Evolutionary conservation across 1,284 basidiomycete species (phyloP).

Genomic region (Pisolithus thermaeus): DNA sequence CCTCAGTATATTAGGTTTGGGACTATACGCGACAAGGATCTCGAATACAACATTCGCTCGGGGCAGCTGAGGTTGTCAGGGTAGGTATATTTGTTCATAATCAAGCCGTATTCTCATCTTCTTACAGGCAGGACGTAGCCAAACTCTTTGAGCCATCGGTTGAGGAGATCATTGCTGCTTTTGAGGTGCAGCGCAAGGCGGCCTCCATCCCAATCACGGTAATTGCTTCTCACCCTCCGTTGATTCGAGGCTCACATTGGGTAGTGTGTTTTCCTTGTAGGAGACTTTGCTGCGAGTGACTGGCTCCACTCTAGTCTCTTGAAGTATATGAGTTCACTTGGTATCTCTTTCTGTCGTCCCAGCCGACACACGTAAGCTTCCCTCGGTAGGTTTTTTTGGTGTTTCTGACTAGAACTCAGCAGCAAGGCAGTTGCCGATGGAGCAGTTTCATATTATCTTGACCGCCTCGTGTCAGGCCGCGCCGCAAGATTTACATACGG

Average conservation of each 20-base stretch:
- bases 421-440: conserved; percentile 11
- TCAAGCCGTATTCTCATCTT: not conserved
- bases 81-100: conserved; percentile 17
- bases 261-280: conserved; percentile 29
- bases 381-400: conserved; percentile 26
- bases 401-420: conserved; percentile 14
- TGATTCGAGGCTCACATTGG: conserved; percentile 2
- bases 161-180: conserved; percentile 34
- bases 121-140: conserved; percentile 32
- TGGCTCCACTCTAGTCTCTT: conserved; percentile 34
- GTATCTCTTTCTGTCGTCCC: conserved; percentile 26
- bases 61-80: conserved; percentile 42
- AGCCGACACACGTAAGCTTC: conserved; percentile 12
- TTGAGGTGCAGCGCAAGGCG: conserved; percentile 27
- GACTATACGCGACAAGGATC: conserved; percentile 37
- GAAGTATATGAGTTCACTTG: conserved; percentile 16
- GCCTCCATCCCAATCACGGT: conserved; percentile 30
- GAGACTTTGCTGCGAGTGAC: conserved; percentile 41
- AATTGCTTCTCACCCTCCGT: not conserved
- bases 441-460: conserved; percentile 8
- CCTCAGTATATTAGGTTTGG: conserved; percentile 46
- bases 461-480: conserved; percentile 5
- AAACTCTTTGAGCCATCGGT: conserved; percentile 43
- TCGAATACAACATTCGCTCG: conserved; percentile 34
- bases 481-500: conserved; percentile 6